phyloP scores from a whole-genome alignment of 2,329 filamentous ascomycete species.

The Botrytis hyacinthi region DNA sequence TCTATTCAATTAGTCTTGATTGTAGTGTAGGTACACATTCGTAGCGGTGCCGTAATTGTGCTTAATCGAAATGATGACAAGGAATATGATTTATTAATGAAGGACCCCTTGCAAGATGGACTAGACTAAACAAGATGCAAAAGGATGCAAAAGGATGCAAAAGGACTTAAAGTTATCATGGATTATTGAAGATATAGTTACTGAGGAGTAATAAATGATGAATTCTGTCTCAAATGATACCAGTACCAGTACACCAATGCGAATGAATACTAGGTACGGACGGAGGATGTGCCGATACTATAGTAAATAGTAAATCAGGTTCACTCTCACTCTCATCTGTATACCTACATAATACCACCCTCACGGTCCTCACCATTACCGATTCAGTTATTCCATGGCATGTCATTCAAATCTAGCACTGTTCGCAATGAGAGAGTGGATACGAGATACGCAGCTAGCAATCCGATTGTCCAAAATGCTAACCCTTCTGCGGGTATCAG shows the following conservation, averaged over 20 bases:
- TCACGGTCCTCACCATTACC: background rate
- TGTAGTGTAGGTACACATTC: background rate
- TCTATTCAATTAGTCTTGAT: background rate
- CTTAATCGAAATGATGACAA: constrained; percentile 19
- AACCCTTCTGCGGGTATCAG: background rate
- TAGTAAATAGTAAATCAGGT: no score
- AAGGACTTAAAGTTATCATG: background rate
- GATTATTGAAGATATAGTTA: background rate
- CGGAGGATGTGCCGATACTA: background rate
- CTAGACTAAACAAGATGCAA: no score
- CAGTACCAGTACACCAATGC: background rate
- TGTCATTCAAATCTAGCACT: background rate
- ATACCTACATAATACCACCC: background rate
- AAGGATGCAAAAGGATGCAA: background rate
- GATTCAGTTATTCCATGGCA: background rate
- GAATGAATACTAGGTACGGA: background rate
- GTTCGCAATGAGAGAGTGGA: constrained; percentile 5
- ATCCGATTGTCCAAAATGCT: background rate
- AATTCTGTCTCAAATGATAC: background rate
- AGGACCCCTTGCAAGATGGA: background rate
- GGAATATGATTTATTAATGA: constrained; percentile 7
- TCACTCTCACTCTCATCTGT: background rate
- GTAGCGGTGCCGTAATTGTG: background rate
- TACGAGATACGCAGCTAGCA: background rate
- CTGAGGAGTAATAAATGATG: background rate